phyloP scores from a whole-genome alignment of 345 rosid species.

The Alliaria petiolata region DNA sequence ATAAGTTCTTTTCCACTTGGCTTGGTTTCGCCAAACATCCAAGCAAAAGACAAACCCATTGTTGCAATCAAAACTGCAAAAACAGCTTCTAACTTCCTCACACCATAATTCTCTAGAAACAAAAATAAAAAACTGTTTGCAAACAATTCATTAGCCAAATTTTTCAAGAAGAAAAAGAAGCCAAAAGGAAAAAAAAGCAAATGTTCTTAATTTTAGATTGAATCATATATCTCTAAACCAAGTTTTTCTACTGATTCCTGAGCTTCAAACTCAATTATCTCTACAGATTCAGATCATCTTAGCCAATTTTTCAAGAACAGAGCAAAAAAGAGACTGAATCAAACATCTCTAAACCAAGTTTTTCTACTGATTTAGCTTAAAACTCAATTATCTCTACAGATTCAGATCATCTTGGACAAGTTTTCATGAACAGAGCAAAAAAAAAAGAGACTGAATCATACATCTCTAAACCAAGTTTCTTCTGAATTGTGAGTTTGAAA shows the following conservation, averaged over 20 bases:
- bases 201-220: neutral
- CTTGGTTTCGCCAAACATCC: conserved; percentile 88
- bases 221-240: neutral
- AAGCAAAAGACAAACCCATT: conserved; percentile 82
- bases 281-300: too few relatives aligned
- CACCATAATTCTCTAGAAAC: conserved; percentile 79
- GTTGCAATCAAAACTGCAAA: conserved; percentile 75
- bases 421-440: too few relatives aligned
- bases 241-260: neutral
- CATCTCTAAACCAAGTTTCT: neutral
- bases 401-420: too few relatives aligned
- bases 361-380: neutral
- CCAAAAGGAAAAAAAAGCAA: neutral
- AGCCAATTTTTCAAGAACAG: neutral
- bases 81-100: conserved; percentile 79
- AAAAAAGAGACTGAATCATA: neutral
- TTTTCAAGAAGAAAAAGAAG: neutral
- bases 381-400: neutral
- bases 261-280: neutral
- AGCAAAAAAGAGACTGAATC: neutral
- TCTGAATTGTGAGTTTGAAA: too few relatives aligned
- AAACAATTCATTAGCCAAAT: conserved; percentile 11
- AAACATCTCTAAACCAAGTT: neutral
- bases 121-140: conserved; percentile 70
- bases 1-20: conserved; percentile 75